Evolutionary conservation across 2,329 filamentous ascomycete genomes (phyloP), one percentile per base, ranked within the genome.

Genomic region (Claviceps monticola): DNA sequence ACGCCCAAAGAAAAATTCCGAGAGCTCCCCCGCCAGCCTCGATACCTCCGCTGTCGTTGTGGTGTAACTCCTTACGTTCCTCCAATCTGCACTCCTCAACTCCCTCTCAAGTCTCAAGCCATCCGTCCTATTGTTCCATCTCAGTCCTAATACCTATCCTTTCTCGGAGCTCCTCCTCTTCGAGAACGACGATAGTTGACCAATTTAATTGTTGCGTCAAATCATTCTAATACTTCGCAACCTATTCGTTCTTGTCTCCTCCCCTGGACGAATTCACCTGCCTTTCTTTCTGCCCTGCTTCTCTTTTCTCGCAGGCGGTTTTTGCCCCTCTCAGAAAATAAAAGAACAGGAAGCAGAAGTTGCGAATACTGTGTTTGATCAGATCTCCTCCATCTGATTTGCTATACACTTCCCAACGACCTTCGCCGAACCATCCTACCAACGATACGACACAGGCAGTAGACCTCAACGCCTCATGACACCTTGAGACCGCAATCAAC

Each of bases 151-250:
- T 38, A 51, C 26, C 23, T 36, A 45, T 51, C 21, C 48, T 45
- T 45, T 50, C 48, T 51, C 48, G 48, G 47, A 53, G 49, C 45
- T 49, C 52, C 52, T 53, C 52, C 48, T 16, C 44, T 46, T 44
- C 48, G 51, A 53, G 48, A 51, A 44, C 26, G 51, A 45, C 49
- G 11, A 23, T 14, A 44, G n/a, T 51, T 45, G 51, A 42, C 46
- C 19, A 41, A 19, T 42, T 44, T 47, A 19, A n/a, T 46, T 51
- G 16, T 50, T 36, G 23, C 41, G 5, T 29, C 45, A 21, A 14
- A 38, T 23, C 36, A 19, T 39, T 44, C 37, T 44, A 36, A 37
- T 38, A 43, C 13, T 47, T 41, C 11, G 46, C 46, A 37, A 51
- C 29, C 21, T 19, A 42, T 47, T 44, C 49, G 49, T 47, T 49